Base-by-base conservation (phyloP, 495 filamentous ascomycete genomes). In the Thozetella sp. region DNA sequence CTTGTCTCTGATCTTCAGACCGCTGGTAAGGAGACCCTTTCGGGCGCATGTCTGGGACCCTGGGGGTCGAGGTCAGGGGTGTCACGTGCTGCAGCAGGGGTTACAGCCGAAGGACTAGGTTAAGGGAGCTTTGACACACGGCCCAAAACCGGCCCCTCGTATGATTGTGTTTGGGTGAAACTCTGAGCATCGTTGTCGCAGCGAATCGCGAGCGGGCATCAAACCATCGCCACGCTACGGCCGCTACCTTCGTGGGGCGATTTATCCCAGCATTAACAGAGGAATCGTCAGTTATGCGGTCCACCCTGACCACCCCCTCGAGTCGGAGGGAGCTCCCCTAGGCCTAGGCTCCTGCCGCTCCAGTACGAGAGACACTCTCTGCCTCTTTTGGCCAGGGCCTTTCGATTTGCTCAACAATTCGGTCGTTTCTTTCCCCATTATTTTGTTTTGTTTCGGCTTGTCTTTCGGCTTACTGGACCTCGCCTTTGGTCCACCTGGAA, bases 51-150 rank as follows among this genome's bases (percentile, higher is more conserved):
- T 54, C 24, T 37, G 22, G 48, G 51, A 24, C 55, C 54, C 40
- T 58, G 26, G 55, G 60, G 56, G 61, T 51, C 54, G 58, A 62
- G 48, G 51, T 61, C 58, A 67, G 65, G 67, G 65, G 55, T 63
- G 52, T 69, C 67, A 69, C 67, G 67, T 69, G 67, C 56, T 10
- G 19, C 37, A 19, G 22, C 17, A 23, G 45, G 34, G 20, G 26
- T 22, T 19, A 9, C 10, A 4, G 11, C n/a, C 9, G 3, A 48
- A 48, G 9, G 43, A n/a, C 43, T 48, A n/a, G 30, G 30, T 37
- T 37, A 9, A 17, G 43, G 43, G 43, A 48, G 43, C 43, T 48
- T 48, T 48, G 43, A 48, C 43, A 48, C 43, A 48, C 43, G 3
- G 9, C 11, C 43, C 43, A 10, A 48, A 48, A 48, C 43, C 43